These are phyloP conservation scores for Kazachstania martiniae DNA, from an alignment of 805 yeast genomes.

Conservation along the genomic window DNA sequence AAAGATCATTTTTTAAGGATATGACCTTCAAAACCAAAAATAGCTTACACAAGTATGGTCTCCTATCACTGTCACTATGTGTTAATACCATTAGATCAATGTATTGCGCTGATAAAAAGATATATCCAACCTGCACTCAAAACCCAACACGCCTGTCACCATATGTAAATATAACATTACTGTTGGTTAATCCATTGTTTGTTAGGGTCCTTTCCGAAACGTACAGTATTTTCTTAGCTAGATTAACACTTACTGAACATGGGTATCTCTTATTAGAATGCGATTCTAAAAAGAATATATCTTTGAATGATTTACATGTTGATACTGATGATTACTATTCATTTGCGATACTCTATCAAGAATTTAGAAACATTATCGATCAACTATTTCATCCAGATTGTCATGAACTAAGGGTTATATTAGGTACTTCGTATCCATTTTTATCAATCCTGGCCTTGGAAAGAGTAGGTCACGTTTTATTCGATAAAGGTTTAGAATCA, in stretches of 20 bases:
- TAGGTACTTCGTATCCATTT: conserved; percentile 11
- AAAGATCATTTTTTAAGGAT: conserved; percentile 7
- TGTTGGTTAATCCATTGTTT: conserved; percentile 13
- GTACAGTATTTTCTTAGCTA: conserved; percentile 15
- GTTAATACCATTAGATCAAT: conserved; percentile 9
- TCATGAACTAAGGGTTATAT: conserved; percentile 4
- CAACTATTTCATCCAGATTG: conserved; percentile 8
- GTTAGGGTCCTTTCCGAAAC: conserved; percentile 16
- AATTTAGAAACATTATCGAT: conserved; percentile 13
- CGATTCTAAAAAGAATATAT: conserved; percentile 2
- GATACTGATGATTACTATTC: conserved; percentile 7
- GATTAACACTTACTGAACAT: conserved; percentile 12
- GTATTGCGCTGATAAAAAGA: conserved; percentile 6
- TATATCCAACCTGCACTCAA: not conserved
- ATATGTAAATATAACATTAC: conserved; percentile 9
- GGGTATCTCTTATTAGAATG: conserved; percentile 9
- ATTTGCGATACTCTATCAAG: conserved; percentile 6
- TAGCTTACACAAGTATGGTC: conserved; percentile 11
- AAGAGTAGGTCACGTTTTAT: conserved; percentile 14
- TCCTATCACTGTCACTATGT: conserved; percentile 11
- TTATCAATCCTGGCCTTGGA: conserved; percentile 15
- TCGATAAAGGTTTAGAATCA: conserved; percentile 13
- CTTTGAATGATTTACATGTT: conserved; percentile 5
- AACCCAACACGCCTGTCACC: conserved; percentile 1
- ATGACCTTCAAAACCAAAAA: conserved; percentile 7